Evolutionary conservation across 164 flowering plant species (phyloP), one percentile per base, ranked within the genome.

Genomic region (Chloranthus sessilifolius): DNA sequence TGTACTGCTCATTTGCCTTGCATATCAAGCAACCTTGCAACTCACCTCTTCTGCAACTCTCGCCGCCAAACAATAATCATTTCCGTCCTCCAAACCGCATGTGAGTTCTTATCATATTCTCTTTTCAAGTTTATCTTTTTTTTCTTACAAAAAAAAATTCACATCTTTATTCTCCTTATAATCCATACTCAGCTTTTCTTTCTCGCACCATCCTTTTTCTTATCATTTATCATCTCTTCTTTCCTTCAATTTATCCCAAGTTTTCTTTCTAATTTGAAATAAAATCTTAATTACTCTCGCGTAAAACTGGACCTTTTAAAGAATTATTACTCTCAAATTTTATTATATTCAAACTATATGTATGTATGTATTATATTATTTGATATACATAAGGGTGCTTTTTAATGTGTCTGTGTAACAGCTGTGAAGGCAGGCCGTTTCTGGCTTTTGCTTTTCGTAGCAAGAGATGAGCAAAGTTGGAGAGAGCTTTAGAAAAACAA

Each of bases 1-100:
- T 76, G 64, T 58, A 73, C 78, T 72, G 85, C 75, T 74, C 71
- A 74, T 64, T 81, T 83, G 79, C 87, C 91, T 85, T 85, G 83
- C 65, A 61, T 67, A 61, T 79, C 83, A 87, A 91, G 98, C 96
- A 84, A 83, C 74, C 63, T 52, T 52, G 31, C 56, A 65, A 61
- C 62, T 66, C 69, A 65, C 65, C 59, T 53, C 65, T 64, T 68
- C 67, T 64, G 64, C 66, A 66, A 71, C 76, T 67, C 78, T 75
- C 83, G 81, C 76, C 80, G 63, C 81, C 69, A 70, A 71, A 74
- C 85, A 76, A 84, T 83, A 72, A 87, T 82, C 75, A 72, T 58
- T 58, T 66, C 82, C 73, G 51, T 74, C 69, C 80, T 75, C 78
- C 78, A 70, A 83, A 48, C 67, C 82, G 81, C 95, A 81, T 81